These are phyloP conservation scores for Phytophthora citricola DNA, from an alignment of 352 stramenopile genomes.

Conservation along the genomic window DNA sequence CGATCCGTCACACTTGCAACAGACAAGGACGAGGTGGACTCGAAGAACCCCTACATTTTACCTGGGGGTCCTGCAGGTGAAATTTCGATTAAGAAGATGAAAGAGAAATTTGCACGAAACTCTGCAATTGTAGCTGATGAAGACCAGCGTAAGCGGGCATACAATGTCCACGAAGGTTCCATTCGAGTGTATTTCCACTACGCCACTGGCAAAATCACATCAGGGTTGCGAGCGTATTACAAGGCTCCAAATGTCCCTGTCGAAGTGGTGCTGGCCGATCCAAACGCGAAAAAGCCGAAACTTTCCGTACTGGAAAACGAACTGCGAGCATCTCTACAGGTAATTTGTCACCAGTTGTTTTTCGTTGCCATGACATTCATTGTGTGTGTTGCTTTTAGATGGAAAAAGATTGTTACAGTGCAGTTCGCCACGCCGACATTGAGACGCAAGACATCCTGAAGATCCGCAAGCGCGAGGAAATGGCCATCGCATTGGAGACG, in stretches of 20 bases:
- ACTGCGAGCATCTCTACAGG: constrained; percentile 65
- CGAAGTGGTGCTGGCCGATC: constrained; percentile 79
- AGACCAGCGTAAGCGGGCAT: constrained; percentile 91
- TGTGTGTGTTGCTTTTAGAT: constrained; percentile 30
- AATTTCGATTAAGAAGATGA: constrained; percentile 93
- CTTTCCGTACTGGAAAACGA: constrained; percentile 81
- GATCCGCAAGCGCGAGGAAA: constrained; percentile 88
- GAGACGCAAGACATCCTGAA: constrained; percentile 93
- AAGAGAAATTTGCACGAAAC: constrained; percentile 91
- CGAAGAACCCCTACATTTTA: constrained; percentile 82
- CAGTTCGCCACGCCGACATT: constrained; percentile 84
- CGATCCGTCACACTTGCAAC: constrained; percentile 81
- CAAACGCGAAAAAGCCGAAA: constrained; percentile 69
- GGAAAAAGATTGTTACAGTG: constrained; percentile 94
- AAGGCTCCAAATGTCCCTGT: constrained; percentile 76
- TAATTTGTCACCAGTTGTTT: constrained; percentile 3
- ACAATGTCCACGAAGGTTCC: constrained; percentile 90
- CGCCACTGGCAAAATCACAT: constrained; percentile 92
- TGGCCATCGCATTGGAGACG: constrained; percentile 83
- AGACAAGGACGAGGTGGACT: constrained; percentile 80
- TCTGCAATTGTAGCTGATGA: constrained; percentile 54
- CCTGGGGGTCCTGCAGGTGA: constrained; percentile 74
- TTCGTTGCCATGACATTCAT: not conserved
- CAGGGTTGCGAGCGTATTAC: constrained; percentile 78
- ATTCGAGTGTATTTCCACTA: constrained; percentile 94